Percentiles rank a stretch among this genome's conserved stretches.
Conservation (phyloP, 805 yeast species). For the Teunomyces lycoperdinae region DNA sequence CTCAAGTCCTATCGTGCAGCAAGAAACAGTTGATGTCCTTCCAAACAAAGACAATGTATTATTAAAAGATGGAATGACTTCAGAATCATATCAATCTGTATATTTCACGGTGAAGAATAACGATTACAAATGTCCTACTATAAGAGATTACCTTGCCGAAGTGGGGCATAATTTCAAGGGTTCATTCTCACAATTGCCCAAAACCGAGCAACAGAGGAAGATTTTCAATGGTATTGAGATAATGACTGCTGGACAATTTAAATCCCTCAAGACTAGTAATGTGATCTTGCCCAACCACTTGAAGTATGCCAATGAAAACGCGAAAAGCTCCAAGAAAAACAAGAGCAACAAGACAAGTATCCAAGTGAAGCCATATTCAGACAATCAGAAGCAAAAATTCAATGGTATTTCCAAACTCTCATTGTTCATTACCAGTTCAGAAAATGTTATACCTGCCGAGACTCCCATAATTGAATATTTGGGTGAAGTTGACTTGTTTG, state of each 20-base stretch:
- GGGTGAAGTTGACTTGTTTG: conserved; percentile 71
- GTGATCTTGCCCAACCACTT: conserved; percentile 33
- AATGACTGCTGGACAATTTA: conserved; percentile 25
- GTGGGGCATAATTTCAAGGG: conserved; percentile 17
- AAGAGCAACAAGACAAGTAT: conserved; percentile 28
- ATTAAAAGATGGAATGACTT: conserved; percentile 37
- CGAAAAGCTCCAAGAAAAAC: conserved; percentile 20
- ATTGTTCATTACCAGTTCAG: conserved; percentile 39
- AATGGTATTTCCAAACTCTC: conserved; percentile 72
- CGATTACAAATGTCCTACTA: conserved; percentile 41
- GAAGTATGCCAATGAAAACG: conserved; percentile 32
- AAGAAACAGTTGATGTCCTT: conserved; percentile 8
- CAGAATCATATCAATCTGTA: conserved; percentile 51
- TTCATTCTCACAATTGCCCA: conserved; percentile 10
- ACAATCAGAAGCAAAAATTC: conserved; percentile 54
- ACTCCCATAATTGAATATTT: conserved; percentile 57
- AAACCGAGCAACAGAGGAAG: conserved; percentile 6
- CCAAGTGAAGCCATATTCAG: conserved; percentile 58
- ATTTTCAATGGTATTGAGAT: conserved; percentile 13
- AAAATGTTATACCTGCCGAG: conserved; percentile 37
- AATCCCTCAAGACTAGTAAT: conserved; percentile 28
- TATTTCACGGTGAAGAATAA: conserved; percentile 46
- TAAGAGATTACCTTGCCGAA: conserved; percentile 19
- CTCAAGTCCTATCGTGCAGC: not conserved
- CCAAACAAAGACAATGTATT: conserved; percentile 46